These are phyloP conservation scores for Aureobasidium namibiae DNA, from an alignment of 2,329 filamentous ascomycete species.

Conservation along the genomic window DNA sequence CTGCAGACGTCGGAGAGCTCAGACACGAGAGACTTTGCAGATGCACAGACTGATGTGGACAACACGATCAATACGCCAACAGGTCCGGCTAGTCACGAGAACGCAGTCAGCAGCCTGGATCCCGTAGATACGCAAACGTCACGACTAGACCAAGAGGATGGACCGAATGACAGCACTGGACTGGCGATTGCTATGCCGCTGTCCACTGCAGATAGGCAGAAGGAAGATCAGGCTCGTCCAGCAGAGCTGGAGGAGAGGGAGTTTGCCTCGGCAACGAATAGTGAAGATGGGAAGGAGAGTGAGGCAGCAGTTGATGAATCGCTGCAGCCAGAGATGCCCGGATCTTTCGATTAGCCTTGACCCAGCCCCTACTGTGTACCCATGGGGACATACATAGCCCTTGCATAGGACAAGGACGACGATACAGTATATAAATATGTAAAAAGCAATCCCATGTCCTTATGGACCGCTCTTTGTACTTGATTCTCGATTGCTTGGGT, in stretches of 20 bases:
- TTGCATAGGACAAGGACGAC: neutral
- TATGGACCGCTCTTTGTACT: neutral
- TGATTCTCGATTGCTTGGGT: no score
- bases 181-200: neutral
- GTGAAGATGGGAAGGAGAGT: neutral
- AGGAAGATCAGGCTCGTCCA: neutral
- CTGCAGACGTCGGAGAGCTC: neutral
- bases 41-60: neutral
- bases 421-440: neutral
- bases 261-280: neutral
- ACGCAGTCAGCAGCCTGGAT: neutral
- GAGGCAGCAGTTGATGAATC: neutral
- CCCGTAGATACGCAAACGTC: neutral
- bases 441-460: neutral
- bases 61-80: neutral
- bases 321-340: constrained; percentile 4
- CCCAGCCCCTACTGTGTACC: neutral
- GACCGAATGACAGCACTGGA: neutral
- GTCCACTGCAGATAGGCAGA: neutral
- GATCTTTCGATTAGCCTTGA: neutral
- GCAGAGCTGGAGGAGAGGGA: neutral
- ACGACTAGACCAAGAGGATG: neutral
- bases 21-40: constrained; percentile 9
- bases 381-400: neutral
- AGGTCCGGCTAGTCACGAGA: neutral